Evolutionary conservation across 768 basidiomycete species (phyloP).

Genomic region (Terana coerulea): DNA sequence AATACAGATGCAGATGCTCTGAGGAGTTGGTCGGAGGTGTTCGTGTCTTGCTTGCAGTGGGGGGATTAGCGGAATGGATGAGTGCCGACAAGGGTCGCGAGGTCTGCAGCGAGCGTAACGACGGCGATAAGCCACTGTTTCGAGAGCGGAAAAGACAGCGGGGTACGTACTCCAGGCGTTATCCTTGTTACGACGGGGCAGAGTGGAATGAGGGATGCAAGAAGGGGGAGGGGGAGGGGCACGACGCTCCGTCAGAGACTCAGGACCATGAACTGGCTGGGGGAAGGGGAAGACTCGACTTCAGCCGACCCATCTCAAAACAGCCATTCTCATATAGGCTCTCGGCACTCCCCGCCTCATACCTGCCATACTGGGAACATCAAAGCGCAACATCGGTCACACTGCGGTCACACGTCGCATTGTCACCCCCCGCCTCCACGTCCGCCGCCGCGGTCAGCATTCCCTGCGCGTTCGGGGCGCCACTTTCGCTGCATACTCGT

Average conservation of each 20-base stretch:
- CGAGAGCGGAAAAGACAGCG: not conserved
- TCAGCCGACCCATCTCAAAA: not conserved
- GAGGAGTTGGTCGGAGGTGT: slow-evolving; percentile 22
- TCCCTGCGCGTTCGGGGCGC: not conserved
- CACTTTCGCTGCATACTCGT: not conserved
- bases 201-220: slow-evolving; percentile 33
- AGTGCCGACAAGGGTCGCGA: slow-evolving; percentile 93
- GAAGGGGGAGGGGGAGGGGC: slow-evolving; percentile 23
- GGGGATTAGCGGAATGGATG: slow-evolving; percentile 45
- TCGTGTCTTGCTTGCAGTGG: slow-evolving; percentile 15
- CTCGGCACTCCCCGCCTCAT: slow-evolving; percentile 12
- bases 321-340: slow-evolving; percentile 6
- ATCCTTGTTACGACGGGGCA: slow-evolving; percentile 51
- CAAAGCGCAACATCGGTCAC: not conserved
- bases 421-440: not conserved
- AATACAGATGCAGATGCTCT: slow-evolving; percentile 29
- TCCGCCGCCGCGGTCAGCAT: not conserved
- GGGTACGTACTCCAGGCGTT: slow-evolving; percentile 42
- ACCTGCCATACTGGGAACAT: not conserved
- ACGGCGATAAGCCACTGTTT: slow-evolving; percentile 10
- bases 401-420: not conserved
- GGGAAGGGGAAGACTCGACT: slow-evolving; percentile 6
- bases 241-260: slow-evolving; percentile 14
- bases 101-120: slow-evolving; percentile 52
- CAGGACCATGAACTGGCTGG: slow-evolving; percentile 14